phyloP scores from a whole-genome alignment of 2,329 filamentous ascomycete genomes.

The Nemania abortiva region DNA sequence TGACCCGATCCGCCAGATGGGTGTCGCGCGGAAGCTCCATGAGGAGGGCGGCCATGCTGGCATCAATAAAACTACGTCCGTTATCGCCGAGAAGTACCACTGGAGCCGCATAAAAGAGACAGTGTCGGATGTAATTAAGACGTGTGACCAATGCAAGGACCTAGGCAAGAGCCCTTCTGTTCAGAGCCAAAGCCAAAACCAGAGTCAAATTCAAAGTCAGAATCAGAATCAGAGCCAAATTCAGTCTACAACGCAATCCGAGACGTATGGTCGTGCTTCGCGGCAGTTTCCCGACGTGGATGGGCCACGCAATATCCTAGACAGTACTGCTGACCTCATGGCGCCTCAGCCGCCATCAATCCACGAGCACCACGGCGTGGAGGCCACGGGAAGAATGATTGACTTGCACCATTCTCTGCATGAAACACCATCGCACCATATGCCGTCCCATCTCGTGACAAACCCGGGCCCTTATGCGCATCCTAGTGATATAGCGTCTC shows the following conservation, averaged over 20 bases:
- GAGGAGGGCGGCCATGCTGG: slow-evolving; percentile 80
- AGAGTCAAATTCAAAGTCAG: slow-evolving; percentile 29
- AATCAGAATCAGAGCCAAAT: slow-evolving; percentile 29
- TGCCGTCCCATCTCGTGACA: slow-evolving; percentile 46
- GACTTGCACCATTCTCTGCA: slow-evolving; percentile 41
- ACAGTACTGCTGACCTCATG: slow-evolving; percentile 38
- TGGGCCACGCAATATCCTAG: slow-evolving; percentile 25
- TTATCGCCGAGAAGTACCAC: slow-evolving; percentile 93
- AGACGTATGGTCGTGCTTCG: slow-evolving; percentile 25
- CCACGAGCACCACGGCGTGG: slow-evolving; percentile 40
- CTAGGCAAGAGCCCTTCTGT: slow-evolving; percentile 33
- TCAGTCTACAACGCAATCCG: slow-evolving; percentile 18
- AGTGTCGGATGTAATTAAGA: slow-evolving; percentile 92
- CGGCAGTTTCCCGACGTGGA: slow-evolving; percentile 44
- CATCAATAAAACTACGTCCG: slow-evolving; percentile 98
- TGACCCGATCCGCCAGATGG: slow-evolving; percentile 89
- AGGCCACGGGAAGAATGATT: slow-evolving; percentile 43
- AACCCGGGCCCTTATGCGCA: slow-evolving; percentile 59
- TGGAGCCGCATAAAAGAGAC: slow-evolving; percentile 99
- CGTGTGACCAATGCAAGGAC: slow-evolving; percentile 85
- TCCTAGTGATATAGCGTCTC: slow-evolving; percentile 62
- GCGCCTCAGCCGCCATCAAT: slow-evolving; percentile 31
- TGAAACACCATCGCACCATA: slow-evolving; percentile 38
- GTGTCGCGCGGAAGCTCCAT: slow-evolving; percentile 85
- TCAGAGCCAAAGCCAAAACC: slow-evolving; percentile 36